These are phyloP conservation scores for Cyberlindnera maclurae DNA, from an alignment of 805 yeast genomes.

Conservation along the genomic window DNA sequence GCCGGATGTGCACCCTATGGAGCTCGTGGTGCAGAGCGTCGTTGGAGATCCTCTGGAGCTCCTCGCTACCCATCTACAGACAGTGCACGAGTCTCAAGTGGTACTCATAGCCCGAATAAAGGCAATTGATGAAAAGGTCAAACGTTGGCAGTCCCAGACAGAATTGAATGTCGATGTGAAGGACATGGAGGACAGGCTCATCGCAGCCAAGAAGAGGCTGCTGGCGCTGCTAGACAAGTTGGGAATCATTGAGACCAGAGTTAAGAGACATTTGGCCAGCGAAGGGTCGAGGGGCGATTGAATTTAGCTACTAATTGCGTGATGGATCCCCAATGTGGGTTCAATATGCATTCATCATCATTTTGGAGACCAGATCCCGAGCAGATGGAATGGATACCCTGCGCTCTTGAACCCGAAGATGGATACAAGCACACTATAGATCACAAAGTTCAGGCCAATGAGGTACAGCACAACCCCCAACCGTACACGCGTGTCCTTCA, in stretches of 20 bases:
- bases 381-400: constrained; percentile 70
- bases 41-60: constrained; percentile 48
- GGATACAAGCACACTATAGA: constrained; percentile 56
- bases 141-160: constrained; percentile 22
- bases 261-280: constrained; percentile 3
- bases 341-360: neutral
- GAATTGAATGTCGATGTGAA: constrained; percentile 10
- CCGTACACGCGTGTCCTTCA: constrained; percentile 39
- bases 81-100: constrained; percentile 49
- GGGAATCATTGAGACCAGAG: constrained; percentile 27
- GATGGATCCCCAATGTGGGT: too few relatives aligned
- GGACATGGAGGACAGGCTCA: constrained; percentile 20
- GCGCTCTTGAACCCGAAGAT: constrained; percentile 65
- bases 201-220: constrained; percentile 20
- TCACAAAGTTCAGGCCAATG: constrained; percentile 39
- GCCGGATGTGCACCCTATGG: constrained; percentile 48
- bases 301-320: neutral
- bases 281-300: neutral
- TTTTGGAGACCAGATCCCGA: constrained; percentile 29
- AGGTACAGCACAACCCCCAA: constrained; percentile 41
- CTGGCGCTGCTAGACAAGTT: constrained; percentile 23
- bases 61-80: constrained; percentile 42
- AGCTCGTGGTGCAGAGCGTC: constrained; percentile 48
- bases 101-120: constrained; percentile 43
- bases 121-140: constrained; percentile 31